phyloP scores from a whole-genome alignment of 371 early-diverging fungal species.

The Capniomyces stellatus region DNA sequence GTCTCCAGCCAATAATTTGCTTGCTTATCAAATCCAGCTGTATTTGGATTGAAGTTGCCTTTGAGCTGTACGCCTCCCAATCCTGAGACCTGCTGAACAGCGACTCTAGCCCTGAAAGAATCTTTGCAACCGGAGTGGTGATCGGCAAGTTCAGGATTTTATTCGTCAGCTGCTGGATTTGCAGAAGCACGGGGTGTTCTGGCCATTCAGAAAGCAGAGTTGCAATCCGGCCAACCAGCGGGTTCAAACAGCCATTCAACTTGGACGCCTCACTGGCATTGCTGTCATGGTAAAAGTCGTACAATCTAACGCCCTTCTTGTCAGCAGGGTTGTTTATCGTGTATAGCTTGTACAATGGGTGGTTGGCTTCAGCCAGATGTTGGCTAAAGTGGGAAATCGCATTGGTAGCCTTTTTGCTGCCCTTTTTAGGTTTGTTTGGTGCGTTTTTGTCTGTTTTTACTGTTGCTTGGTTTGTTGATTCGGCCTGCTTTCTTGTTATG shows the following conservation, averaged over 20 bases:
- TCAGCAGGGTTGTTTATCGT: too few species aligned
- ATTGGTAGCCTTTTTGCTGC: too few species aligned
- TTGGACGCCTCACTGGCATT: conserved; percentile 52
- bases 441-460: too few species aligned
- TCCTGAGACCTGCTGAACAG: conserved; percentile 75
- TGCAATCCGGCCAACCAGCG: conserved; percentile 40
- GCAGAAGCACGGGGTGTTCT: conserved; percentile 71
- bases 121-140: conserved; percentile 71
- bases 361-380: too few species aligned
- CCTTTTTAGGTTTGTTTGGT: too few species aligned
- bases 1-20: conserved; percentile 77
- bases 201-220: conserved; percentile 66
- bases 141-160: conserved; percentile 60
- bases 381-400: too few species aligned
- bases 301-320: conserved; percentile 23
- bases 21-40: conserved; percentile 50
- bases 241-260: conserved; percentile 39
- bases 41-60: conserved; percentile 54
- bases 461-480: neutral
- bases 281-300: conserved; percentile 78
- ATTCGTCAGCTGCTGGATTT: conserved; percentile 42
- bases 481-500: neutral
- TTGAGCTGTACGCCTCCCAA: conserved; percentile 84
- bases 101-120: conserved; percentile 75
- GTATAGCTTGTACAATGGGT: too few species aligned